Base-by-base conservation (phyloP, 2,329 filamentous ascomycete species). In the Fusarium heterosporum region DNA sequence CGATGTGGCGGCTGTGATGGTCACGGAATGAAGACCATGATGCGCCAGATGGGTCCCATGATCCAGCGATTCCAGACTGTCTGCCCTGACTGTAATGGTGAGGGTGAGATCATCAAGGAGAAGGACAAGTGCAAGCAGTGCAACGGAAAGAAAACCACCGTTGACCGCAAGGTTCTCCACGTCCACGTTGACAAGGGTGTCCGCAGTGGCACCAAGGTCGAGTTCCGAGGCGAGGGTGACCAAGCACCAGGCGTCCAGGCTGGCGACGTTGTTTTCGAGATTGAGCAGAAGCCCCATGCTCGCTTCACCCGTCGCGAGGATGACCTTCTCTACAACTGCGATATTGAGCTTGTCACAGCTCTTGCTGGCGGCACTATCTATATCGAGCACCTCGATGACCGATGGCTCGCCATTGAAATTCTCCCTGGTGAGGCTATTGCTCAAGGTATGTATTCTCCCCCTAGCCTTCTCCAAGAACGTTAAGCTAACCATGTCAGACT, bases 41-140 rank as follows among this genome's bases (percentile, higher is more conserved):
- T 99, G 96, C 92, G 96, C 78, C 96, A 99, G 83, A 98, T 99
- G 94, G 96, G 96, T 50, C 96, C 96, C 61, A 99, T 99, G 96
- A 98, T 99, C 73, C 96, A 99, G 84, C 93, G 96, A 59, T 99
- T 99, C 89, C 96, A 99, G 86, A 98, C 95, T 29, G 94, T 97
- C 74, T 99, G 96, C 87, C 92, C 94, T 28, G 96, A 99, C 82
- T 99, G 96, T 79, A 95, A 96, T 73, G 96, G 96, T 67, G 96
- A 99, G 81, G 95, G 96, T 63, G 96, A 99, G 84, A 93, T 91
- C 70, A 95, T 99, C 79, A 93, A 93, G 77, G 95, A 98, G 72
- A 96, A 96, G 85, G 96, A 99, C 79, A 91, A 93, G 75, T 99
- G 96, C 91, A 98, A 97, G 89, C 87, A 88, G 77, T 99, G 96